phyloP scores from a whole-genome alignment of 306 rosid genomes.

The Cotoneaster glaucophyllus region DNA sequence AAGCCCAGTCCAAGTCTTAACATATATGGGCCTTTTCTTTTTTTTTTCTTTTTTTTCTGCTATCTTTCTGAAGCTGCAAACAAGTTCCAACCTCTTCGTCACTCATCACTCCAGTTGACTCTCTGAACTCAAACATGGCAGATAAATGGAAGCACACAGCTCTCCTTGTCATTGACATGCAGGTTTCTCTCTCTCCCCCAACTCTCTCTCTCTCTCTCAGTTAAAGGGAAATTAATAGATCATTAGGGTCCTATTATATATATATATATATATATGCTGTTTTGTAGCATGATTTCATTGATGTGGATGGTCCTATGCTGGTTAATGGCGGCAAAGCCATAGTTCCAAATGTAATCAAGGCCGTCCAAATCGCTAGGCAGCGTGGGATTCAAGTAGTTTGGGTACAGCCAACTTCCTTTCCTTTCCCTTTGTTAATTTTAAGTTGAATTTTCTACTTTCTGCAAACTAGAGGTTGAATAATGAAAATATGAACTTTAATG shows the following conservation, averaged over 20 bases:
- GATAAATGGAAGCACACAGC: conserved; percentile 42
- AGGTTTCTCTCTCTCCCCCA: conserved; percentile 32
- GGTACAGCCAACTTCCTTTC: conserved; percentile 29
- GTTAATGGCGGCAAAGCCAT: conserved; percentile 64
- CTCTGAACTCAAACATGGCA: conserved; percentile 31
- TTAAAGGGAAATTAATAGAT: too few species aligned
- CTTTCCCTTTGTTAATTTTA: neutral
- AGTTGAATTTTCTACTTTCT: neutral
- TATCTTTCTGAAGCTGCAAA: too few species aligned
- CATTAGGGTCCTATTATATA: too few species aligned
- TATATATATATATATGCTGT: too few species aligned
- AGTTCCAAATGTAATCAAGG: conserved; percentile 60
- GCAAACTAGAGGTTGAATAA: neutral
- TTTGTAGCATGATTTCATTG: conserved; percentile 64
- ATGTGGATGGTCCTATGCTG: conserved; percentile 34
- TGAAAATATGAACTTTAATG: neutral
- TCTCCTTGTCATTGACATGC: conserved; percentile 81
- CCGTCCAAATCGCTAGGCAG: conserved; percentile 58
- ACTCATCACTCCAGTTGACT: neutral
- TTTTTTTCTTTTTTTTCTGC: too few species aligned
- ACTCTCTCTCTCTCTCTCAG: neutral
- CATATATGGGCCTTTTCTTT: too few species aligned
- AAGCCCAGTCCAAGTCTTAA: too few species aligned
- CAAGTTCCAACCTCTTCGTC: neutral
- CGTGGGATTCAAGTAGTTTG: conserved; percentile 67